Conservation (phyloP, 768 basidiomycete genomes). For the Xerocomus spinulosus region DNA sequence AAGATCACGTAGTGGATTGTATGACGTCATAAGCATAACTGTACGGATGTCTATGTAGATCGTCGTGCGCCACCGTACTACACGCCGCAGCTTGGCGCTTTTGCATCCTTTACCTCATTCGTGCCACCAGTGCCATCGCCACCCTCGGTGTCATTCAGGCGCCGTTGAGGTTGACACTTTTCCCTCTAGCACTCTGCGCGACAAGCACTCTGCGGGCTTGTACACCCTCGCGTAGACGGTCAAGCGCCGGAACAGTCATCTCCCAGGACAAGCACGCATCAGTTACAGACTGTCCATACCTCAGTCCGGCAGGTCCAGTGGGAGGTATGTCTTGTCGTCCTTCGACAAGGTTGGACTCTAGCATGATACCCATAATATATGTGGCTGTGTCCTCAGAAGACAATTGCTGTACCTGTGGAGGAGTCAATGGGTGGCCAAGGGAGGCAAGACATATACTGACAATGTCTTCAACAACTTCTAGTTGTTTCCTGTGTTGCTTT, state of each 20-base stretch:
- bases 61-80: neutral
- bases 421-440: neutral
- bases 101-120: conserved; percentile 17
- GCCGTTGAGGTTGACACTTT: conserved; percentile 13
- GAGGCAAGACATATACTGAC: conserved; percentile 41
- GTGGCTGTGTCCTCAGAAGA: conserved; percentile 64
- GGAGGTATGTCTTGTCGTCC: conserved; percentile 82
- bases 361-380: conserved; percentile 89
- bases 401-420: conserved; percentile 61
- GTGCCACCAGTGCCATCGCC: conserved; percentile 18
- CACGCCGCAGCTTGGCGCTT: neutral
- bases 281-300: conserved; percentile 83
- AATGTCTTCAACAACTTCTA: conserved; percentile 86
- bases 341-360: conserved; percentile 87
- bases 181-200: conserved; percentile 27
- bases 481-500: conserved; percentile 87
- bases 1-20: neutral
- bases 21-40: conserved; percentile 6
- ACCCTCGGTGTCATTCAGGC: conserved; percentile 7
- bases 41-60: neutral
- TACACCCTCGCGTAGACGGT: conserved; percentile 85
- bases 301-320: conserved; percentile 64
- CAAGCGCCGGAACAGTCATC: conserved; percentile 72
- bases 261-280: conserved; percentile 92
- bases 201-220: conserved; percentile 61